Evolutionary conservation across 768 basidiomycete genomes (phyloP).

Genomic region (Hirschioporus abietinus): DNA sequence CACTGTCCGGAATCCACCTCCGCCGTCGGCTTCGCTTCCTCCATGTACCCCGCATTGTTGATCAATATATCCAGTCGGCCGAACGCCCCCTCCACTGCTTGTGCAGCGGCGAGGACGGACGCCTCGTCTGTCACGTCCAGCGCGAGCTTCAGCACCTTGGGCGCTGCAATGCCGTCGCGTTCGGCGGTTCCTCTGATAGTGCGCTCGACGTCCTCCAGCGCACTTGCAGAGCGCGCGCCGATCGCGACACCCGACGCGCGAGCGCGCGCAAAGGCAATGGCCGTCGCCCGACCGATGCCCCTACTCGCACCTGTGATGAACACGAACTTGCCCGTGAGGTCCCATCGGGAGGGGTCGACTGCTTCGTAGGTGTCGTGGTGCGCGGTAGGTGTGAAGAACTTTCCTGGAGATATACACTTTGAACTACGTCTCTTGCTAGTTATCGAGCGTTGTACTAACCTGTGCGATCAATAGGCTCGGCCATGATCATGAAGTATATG

Average conservation of each 20-base stretch:
- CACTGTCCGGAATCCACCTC: constrained; percentile 20
- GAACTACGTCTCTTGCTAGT: background rate
- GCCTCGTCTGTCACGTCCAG: constrained; percentile 22
- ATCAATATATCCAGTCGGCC: constrained; percentile 25
- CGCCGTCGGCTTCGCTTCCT: constrained; percentile 1
- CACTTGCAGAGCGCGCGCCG: background rate
- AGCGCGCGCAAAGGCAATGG: constrained; percentile 21
- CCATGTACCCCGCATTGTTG: constrained; percentile 21
- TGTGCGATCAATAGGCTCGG: background rate
- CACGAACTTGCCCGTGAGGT: constrained; percentile 20
- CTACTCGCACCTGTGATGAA: constrained; percentile 23
- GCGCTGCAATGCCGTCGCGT: background rate
- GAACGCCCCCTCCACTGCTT: constrained; percentile 18
- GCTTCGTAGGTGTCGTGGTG: background rate
- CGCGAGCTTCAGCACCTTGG: constrained; percentile 16
- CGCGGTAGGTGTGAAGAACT: background rate
- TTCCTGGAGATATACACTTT: background rate
- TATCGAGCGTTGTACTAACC: background rate
- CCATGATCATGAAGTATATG: background rate
- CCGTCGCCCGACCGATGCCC: constrained; percentile 24
- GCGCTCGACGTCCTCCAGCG: constrained; percentile 17
- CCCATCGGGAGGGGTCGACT: background rate
- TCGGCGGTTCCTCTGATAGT: constrained; percentile 12
- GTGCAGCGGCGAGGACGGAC: constrained; percentile 20
- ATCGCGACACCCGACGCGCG: constrained; percentile 23